Evolutionary conservation across 228 moss, liverwort and hornwort genomes (phyloP).

Genomic region (Sphagnum magellanicum): DNA sequence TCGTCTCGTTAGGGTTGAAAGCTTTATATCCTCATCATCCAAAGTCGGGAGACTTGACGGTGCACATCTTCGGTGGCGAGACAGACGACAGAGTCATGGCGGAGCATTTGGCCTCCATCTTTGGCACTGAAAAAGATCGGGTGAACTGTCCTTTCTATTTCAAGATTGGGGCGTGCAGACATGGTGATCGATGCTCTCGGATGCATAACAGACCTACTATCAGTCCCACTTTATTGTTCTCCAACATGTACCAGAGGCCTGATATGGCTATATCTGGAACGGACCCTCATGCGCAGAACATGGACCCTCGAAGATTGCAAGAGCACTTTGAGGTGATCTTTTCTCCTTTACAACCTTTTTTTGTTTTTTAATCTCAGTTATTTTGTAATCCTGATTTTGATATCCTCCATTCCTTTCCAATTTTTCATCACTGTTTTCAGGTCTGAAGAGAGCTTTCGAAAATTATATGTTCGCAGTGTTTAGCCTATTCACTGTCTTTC

Average conservation of each 20-base stretch:
- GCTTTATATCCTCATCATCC: no score
- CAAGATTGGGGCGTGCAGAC: constrained; percentile 32
- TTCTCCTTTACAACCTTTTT: not conserved
- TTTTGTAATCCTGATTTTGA: no score
- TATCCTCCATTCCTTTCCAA: no score
- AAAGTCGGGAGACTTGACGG: no score
- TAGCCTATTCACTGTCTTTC: no score
- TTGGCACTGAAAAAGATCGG: constrained; percentile 32
- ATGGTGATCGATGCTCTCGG: constrained; percentile 32
- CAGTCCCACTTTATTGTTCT: constrained; percentile 24
- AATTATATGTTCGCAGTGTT: no score
- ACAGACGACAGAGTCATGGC: constrained; percentile 9
- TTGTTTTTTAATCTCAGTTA: not conserved
- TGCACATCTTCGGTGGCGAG: no score
- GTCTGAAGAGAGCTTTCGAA: no score
- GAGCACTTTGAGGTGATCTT: constrained; percentile 25
- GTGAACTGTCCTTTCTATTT: constrained; percentile 36
- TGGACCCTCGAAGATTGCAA: constrained; percentile 23
- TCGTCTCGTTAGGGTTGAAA: no score
- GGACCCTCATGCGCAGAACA: constrained; percentile 24
- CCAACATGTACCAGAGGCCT: constrained; percentile 35
- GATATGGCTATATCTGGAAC: constrained; percentile 24
- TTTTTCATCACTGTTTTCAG: no score
- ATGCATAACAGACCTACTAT: constrained; percentile 29
- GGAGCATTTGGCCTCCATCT: constrained; percentile 33